Conservation (phyloP, 2,329 filamentous ascomycete species). For the Alternaria sp. region DNA sequence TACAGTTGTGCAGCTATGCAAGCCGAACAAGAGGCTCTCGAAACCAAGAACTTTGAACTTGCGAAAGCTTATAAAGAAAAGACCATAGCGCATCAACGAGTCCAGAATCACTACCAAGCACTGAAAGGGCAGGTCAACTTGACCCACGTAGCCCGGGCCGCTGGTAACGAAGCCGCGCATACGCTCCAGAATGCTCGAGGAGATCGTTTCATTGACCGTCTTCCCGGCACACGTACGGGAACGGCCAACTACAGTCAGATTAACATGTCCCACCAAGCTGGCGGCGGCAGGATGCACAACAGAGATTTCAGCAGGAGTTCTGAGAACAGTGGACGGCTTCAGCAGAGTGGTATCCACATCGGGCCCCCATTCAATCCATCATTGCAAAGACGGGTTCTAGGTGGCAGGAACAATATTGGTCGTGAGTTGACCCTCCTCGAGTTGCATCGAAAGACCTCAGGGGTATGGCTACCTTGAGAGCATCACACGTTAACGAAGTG, state of each 20-base stretch:
- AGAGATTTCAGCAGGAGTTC: conserved; percentile 36
- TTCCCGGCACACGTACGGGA: conserved; percentile 41
- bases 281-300: conserved; percentile 25
- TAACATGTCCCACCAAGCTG: conserved; percentile 23
- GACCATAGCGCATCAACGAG: conserved; percentile 71
- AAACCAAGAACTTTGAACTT: conserved; percentile 77
- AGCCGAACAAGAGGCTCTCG: conserved; percentile 68
- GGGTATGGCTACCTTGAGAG: neutral
- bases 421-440: conserved; percentile 27
- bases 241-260: conserved; percentile 33
- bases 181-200: conserved; percentile 37
- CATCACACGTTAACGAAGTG: conserved; percentile 7
- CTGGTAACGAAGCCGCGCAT: conserved; percentile 56
- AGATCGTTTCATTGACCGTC: conserved; percentile 41
- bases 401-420: conserved; percentile 22
- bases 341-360: conserved; percentile 28
- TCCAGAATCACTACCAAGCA: conserved; percentile 67
- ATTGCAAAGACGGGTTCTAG: conserved; percentile 27
- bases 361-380: conserved; percentile 32
- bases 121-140: conserved; percentile 65
- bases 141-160: conserved; percentile 63
- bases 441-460: neutral
- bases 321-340: conserved; percentile 31
- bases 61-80: conserved; percentile 73
- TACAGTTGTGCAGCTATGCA: conserved; percentile 59